Conservation (phyloP, 1,284 basidiomycete species). For the Irpex sp. region DNA sequence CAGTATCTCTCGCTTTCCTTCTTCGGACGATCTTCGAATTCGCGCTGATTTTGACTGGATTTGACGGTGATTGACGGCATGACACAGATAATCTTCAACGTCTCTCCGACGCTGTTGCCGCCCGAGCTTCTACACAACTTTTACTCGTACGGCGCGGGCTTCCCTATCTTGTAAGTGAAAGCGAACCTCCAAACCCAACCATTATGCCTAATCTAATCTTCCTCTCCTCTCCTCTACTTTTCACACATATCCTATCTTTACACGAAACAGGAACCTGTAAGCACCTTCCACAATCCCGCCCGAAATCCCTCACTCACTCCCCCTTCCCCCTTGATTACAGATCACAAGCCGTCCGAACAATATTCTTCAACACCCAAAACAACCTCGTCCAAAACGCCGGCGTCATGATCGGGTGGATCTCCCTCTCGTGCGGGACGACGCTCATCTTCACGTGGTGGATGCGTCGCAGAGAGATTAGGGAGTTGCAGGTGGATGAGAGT, state of each 20-base stretch:
- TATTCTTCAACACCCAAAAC: slow-evolving; percentile 48
- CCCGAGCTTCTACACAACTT: slow-evolving; percentile 41
- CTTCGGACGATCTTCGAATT: too few relatives aligned
- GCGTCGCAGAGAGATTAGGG: slow-evolving; percentile 23
- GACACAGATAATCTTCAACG: slow-evolving; percentile 38
- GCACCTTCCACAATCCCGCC: background rate
- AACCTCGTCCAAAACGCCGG: slow-evolving; percentile 40
- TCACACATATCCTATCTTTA: too few relatives aligned
- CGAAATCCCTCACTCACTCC: background rate
- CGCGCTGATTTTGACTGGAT: background rate
- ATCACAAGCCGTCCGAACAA: slow-evolving; percentile 36
- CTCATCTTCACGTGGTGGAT: slow-evolving; percentile 37
- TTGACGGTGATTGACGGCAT: background rate
- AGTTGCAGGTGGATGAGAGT: slow-evolving; percentile 2
- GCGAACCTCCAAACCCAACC: background rate
- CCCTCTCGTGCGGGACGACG: slow-evolving; percentile 35
- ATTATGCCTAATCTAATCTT: background rate
- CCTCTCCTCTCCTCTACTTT: background rate
- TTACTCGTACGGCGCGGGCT: slow-evolving; percentile 37
- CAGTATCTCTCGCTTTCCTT: background rate
- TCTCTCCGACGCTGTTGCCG: slow-evolving; percentile 39
- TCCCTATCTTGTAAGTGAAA: slow-evolving; percentile 40
- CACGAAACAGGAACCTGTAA: slow-evolving; percentile 20
- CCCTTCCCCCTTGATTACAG: slow-evolving; percentile 9
- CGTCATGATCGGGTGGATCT: slow-evolving; percentile 44